These are phyloP conservation scores for Friedmanniomyces simplex DNA, from an alignment of 495 filamentous ascomycete species.

Conservation along the genomic window DNA sequence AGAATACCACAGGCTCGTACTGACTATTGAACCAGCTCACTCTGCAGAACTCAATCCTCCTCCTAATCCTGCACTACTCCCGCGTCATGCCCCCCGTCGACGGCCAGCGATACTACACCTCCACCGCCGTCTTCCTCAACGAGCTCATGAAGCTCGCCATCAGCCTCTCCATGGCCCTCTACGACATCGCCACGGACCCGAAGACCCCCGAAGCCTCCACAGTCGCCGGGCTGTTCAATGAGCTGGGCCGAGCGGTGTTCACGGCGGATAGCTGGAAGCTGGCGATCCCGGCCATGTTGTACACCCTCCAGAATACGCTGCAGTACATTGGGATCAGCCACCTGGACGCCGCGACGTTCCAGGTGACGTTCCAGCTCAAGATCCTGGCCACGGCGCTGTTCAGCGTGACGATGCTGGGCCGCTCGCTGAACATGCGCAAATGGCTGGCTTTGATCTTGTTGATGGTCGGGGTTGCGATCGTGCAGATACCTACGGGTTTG, in stretches of 20 bases:
- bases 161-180: constrained; percentile 73
- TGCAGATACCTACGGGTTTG: constrained; percentile 57
- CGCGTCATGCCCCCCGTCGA: constrained; percentile 74
- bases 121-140: constrained; percentile 88
- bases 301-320: constrained; percentile 74
- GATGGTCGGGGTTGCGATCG: constrained; percentile 72
- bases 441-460: constrained; percentile 77
- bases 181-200: constrained; percentile 63
- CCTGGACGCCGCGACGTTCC: constrained; percentile 81
- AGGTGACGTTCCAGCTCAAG: constrained; percentile 87
- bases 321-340: constrained; percentile 91
- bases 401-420: constrained; percentile 62
- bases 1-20: no score
- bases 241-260: constrained; percentile 72
- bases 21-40: constrained; percentile 46
- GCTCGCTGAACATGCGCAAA: constrained; percentile 55
- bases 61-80: constrained; percentile 84
- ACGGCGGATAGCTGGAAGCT: constrained; percentile 94
- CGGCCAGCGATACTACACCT: constrained; percentile 81
- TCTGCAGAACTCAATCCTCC: constrained; percentile 69
- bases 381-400: constrained; percentile 88
- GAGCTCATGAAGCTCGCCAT: constrained; percentile 86
- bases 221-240: constrained; percentile 64
- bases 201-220: constrained; percentile 60
- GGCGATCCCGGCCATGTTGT: constrained; percentile 77